Conservation (phyloP, 2,329 filamentous ascomycete genomes). For the Dothistroma pini region DNA sequence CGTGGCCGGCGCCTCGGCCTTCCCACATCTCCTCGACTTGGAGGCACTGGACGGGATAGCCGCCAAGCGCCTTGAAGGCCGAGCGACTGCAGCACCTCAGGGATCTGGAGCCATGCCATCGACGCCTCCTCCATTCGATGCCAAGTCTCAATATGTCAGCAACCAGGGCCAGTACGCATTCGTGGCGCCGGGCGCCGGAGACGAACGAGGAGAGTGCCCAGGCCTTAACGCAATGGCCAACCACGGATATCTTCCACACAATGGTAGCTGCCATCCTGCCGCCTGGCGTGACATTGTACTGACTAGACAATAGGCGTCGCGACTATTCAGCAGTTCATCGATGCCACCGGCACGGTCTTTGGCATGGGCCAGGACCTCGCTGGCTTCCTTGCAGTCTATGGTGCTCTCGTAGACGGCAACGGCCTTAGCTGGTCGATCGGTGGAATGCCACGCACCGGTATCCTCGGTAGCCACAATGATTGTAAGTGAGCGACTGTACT, state of each 20-base stretch:
- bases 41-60: background rate
- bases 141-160: constrained; percentile 30
- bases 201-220: constrained; percentile 28
- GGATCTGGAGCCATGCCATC: constrained; percentile 28
- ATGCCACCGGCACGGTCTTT: constrained; percentile 29
- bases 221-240: constrained; percentile 13
- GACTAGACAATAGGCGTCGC: constrained; percentile 15
- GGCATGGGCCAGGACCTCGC: constrained; percentile 31
- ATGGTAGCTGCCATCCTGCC: constrained; percentile 15
- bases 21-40: constrained; percentile 1
- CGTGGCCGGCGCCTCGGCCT: background rate
- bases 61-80: constrained; percentile 3
- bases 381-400: constrained; percentile 19
- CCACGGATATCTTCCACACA: constrained; percentile 29
- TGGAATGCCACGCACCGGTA: constrained; percentile 19
- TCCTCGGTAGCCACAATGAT: constrained; percentile 33
- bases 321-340: constrained; percentile 36
- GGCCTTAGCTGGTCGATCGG: constrained; percentile 19
- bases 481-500: constrained; percentile 10
- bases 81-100: constrained; percentile 20
- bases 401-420: constrained; percentile 24
- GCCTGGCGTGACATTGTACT: constrained; percentile 29
- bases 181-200: constrained; percentile 25
- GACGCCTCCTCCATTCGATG: constrained; percentile 32
- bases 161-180: constrained; percentile 29